phyloP scores from a whole-genome alignment of 306 rosid genomes.

The Hippophae rhamnoides region DNA sequence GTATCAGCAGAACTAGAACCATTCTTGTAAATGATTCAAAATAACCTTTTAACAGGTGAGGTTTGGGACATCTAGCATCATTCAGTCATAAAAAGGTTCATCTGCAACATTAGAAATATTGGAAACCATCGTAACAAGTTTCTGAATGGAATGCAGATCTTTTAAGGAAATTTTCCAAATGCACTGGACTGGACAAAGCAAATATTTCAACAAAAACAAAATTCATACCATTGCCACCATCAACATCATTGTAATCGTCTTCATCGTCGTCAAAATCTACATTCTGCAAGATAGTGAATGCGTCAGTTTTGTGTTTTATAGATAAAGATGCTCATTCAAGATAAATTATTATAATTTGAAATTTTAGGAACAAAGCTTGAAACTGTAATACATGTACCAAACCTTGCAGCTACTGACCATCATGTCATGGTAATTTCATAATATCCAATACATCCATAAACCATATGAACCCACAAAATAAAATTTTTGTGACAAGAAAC shows the following conservation, averaged over 20 bases:
- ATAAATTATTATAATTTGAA: no score
- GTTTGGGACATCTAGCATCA: no score
- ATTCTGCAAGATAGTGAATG: conserved; percentile 28
- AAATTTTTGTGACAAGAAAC: background rate
- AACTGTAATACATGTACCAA: background rate
- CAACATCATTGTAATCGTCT: conserved; percentile 28
- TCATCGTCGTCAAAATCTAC: conserved; percentile 48
- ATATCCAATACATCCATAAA: background rate
- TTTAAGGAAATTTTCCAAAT: no score
- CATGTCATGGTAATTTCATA: background rate
- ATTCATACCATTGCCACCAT: conserved; percentile 31
- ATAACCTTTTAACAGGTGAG: no score
- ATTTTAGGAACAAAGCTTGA: no score
- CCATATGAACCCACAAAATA: background rate
- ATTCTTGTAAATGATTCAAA: no score
- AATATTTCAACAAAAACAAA: background rate
- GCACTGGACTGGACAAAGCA: background rate
- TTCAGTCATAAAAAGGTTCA: background rate
- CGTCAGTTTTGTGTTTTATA: background rate
- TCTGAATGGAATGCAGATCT: background rate
- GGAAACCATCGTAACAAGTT: background rate
- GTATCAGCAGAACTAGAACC: no score
- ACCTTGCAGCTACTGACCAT: background rate
- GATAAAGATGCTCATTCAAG: background rate
- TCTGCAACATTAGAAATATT: background rate